Percentiles rank a stretch among this genome's conserved stretches.
Conservation (phyloP, 306 rosid genomes). For the Prunus mira region DNA sequence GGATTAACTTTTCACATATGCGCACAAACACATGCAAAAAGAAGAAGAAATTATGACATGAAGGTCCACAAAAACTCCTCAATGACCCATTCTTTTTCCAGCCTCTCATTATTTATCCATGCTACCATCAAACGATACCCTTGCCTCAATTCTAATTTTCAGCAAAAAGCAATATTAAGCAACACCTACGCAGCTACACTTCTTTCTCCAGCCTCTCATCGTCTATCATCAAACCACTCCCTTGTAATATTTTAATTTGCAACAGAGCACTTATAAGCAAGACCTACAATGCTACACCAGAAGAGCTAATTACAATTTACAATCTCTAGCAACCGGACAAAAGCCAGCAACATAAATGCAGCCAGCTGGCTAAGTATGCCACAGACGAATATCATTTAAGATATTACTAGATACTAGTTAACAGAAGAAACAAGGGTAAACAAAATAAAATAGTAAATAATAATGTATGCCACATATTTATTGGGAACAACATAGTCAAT, state of each 20-base stretch:
- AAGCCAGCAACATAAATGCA: neutral
- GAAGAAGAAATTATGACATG: neutral
- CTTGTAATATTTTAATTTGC: neutral
- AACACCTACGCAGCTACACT: neutral
- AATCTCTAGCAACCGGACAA: neutral
- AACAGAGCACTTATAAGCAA: neutral
- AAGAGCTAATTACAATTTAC: neutral
- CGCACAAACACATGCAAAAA: neutral
- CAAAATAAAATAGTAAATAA: neutral
- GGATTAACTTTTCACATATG: neutral
- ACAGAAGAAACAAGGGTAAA: neutral
- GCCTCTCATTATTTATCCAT: neutral
- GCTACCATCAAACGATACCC: neutral
- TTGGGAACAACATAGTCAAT: neutral
- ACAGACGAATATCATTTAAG: neutral
- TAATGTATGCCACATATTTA: neutral
- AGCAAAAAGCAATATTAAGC: neutral
- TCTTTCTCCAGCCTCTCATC: neutral
- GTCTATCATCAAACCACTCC: neutral
- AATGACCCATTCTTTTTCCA: neutral
- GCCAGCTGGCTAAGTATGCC: neutral
- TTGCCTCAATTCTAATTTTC: conserved; percentile 9
- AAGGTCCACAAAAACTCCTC: neutral
- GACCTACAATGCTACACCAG: neutral
- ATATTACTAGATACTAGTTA: neutral